Percentiles rank a stretch among this genome's conserved stretches.
Evolutionary conservation across 1,139 yeast species (phyloP).

Genomic region (Sugiyamaella japonica): DNA sequence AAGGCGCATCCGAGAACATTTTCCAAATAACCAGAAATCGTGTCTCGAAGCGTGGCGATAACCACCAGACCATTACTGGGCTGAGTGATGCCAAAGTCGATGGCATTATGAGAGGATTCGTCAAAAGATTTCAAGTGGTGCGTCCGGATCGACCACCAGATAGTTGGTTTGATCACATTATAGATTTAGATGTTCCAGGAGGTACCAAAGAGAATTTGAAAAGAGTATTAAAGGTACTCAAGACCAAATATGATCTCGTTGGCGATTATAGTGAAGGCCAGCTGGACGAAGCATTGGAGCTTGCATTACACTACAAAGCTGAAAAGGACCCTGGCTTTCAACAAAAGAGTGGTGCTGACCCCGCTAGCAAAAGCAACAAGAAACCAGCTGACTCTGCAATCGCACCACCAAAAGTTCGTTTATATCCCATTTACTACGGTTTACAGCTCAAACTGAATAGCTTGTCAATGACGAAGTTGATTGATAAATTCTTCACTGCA

Average conservation of each 20-base stretch:
- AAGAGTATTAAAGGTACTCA: constrained; percentile 46
- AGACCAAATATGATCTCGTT: constrained; percentile 47
- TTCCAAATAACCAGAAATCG: constrained; percentile 55
- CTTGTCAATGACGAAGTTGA: constrained; percentile 21
- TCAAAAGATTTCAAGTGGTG: constrained; percentile 66
- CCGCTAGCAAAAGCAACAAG: not conserved
- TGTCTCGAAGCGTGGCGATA: constrained; percentile 73
- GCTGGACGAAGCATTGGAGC: constrained; percentile 33
- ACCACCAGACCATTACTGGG: constrained; percentile 77
- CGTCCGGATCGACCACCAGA: constrained; percentile 57
- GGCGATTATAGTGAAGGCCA: constrained; percentile 43
- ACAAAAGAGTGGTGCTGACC: no score
- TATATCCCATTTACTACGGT: constrained; percentile 8
- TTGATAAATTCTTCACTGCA: constrained; percentile 26
- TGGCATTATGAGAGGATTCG: constrained; percentile 71
- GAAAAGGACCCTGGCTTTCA: not conserved
- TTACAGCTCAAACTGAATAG: constrained; percentile 6
- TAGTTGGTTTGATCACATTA: constrained; percentile 59
- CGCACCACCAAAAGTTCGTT: not conserved
- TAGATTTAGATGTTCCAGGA: constrained; percentile 53
- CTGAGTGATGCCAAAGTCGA: constrained; percentile 52
- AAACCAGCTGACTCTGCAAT: not conserved
- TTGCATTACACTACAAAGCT: constrained; percentile 35
- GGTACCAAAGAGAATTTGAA: constrained; percentile 58
- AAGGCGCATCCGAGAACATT: constrained; percentile 32